Conservation (phyloP, 1,139 yeast species). For the Magnusiomyces fungicola region DNA sequence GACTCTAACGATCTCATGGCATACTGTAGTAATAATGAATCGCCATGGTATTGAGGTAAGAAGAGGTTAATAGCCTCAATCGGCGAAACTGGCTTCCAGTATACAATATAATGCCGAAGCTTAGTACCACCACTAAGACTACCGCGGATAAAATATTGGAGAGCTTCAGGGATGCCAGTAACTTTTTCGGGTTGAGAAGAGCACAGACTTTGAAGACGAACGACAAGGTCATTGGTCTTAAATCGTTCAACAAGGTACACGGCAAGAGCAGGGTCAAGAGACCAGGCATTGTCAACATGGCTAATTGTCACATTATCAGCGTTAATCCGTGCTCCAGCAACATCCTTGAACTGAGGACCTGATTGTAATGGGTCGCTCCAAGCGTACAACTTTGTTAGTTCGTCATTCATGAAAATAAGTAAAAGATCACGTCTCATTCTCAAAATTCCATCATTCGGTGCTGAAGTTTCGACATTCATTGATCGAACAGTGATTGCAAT, state of each 20-base stretch:
- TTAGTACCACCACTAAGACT: slow-evolving; percentile 1
- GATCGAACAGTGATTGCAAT: slow-evolving; percentile 18
- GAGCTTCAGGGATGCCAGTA: slow-evolving; percentile 54
- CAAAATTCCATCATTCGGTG: slow-evolving; percentile 3
- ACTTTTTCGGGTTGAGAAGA: slow-evolving; percentile 55
- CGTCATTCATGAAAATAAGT: slow-evolving; percentile 64
- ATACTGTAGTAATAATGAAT: slow-evolving; percentile 70
- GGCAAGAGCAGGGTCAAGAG: slow-evolving; percentile 66
- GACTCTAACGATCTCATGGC: slow-evolving; percentile 85
- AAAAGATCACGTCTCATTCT: slow-evolving; percentile 42
- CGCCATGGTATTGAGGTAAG: slow-evolving; percentile 62
- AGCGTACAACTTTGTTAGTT: slow-evolving; percentile 59
- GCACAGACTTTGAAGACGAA: slow-evolving; percentile 43
- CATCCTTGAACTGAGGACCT: slow-evolving; percentile 28
- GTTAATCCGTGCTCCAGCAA: slow-evolving; percentile 19
- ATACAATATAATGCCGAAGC: slow-evolving; percentile 39
- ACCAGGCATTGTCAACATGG: slow-evolving; percentile 48
- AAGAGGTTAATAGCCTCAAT: slow-evolving; percentile 80
- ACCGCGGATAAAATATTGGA: slow-evolving; percentile 36
- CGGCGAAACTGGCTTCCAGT: slow-evolving; percentile 77
- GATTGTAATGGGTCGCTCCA: slow-evolving; percentile 73
- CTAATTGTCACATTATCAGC: slow-evolving; percentile 18
- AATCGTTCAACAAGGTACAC: slow-evolving; percentile 61
- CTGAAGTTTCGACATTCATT: slow-evolving; percentile 11
- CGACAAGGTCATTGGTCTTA: slow-evolving; percentile 32